phyloP scores from a whole-genome alignment of 2,329 filamentous ascomycete genomes.

The Coniochaeta pulveracea region DNA sequence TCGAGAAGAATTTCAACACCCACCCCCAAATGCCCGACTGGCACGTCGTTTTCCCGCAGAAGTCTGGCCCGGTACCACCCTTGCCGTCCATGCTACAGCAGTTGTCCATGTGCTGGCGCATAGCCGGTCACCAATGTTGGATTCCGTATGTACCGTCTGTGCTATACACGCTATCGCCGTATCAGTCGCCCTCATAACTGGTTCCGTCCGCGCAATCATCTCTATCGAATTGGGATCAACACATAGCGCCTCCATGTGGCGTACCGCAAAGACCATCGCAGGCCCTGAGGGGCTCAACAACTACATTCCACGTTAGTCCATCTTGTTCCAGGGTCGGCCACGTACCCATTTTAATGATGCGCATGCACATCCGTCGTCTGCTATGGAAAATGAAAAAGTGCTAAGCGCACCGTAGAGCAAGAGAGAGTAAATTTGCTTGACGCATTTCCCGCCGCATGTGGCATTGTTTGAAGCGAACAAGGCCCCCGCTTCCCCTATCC shows the following conservation, averaged over 20 bases:
- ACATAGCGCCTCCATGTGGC: constrained; percentile 17
- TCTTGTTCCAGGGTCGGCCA: no score
- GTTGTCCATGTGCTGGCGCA: constrained; percentile 20
- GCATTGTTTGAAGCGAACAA: no score
- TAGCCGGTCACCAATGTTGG: constrained; percentile 14
- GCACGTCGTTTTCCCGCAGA: constrained; percentile 9
- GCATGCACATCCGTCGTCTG: no score
- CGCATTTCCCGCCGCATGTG: no score
- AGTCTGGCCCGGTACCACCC: constrained; percentile 15
- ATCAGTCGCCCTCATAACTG: constrained; percentile 21
- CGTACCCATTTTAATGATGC: no score
- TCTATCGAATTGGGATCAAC: constrained; percentile 8
- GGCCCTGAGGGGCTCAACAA: constrained; percentile 13
- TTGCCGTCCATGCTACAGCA: constrained; percentile 17
- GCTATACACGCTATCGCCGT: constrained; percentile 16
- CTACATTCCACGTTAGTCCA: no score
- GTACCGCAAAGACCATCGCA: constrained; percentile 18
- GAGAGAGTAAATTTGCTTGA: no score
- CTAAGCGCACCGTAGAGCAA: no score
- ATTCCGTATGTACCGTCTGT: constrained; percentile 23
- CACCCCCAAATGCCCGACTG: constrained; percentile 14
- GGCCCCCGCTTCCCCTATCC: no score
- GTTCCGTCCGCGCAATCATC: constrained; percentile 20
- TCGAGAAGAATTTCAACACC: no score
- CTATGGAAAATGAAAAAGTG: no score